These are phyloP conservation scores for Wickerhamiella kurtzmanii DNA, from an alignment of 805 yeast genomes.

Conservation along the genomic window DNA sequence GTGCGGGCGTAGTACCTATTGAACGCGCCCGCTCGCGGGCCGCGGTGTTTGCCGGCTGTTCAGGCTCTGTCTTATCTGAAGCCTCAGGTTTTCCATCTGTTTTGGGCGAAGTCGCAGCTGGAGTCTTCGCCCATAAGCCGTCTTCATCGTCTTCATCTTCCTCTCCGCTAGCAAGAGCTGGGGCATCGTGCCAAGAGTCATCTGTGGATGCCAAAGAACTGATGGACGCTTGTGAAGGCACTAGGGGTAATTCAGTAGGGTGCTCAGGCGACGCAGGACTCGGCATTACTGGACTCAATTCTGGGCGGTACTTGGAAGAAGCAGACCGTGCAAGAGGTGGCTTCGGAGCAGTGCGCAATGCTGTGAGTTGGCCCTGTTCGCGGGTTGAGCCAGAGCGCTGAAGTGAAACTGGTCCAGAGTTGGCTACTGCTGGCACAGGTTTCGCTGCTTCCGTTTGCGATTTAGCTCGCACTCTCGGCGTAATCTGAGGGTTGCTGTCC, in stretches of 20 bases:
- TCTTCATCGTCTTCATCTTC: slow-evolving; percentile 32
- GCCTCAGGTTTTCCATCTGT: neutral
- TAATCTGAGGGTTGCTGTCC: too few species aligned
- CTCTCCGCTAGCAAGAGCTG: slow-evolving; percentile 30
- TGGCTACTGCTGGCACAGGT: neutral
- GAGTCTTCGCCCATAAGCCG: slow-evolving; percentile 45
- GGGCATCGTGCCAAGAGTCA: slow-evolving; percentile 51
- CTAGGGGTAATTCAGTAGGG: neutral
- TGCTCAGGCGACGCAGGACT: neutral
- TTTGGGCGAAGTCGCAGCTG: neutral
- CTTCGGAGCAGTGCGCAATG: slow-evolving; percentile 42
- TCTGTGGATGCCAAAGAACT: neutral
- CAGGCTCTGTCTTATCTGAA: neutral
- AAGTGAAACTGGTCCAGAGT: neutral
- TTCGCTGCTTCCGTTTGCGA: neutral
- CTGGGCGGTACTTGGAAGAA: slow-evolving; percentile 20
- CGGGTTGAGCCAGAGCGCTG: neutral
- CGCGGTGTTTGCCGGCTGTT: neutral
- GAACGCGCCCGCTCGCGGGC: neutral
- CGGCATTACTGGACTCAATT: slow-evolving; percentile 16
- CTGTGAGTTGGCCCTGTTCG: slow-evolving; percentile 36
- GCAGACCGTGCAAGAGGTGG: slow-evolving; percentile 26
- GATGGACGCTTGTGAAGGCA: neutral
- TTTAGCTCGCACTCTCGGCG: neutral
- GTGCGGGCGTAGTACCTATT: slow-evolving; percentile 1